A percentile compares a stretch with the other conserved stretches of the same genome.
phyloP scores from a whole-genome alignment of 257 asterid genomes.

The Solanum dulcamara region DNA sequence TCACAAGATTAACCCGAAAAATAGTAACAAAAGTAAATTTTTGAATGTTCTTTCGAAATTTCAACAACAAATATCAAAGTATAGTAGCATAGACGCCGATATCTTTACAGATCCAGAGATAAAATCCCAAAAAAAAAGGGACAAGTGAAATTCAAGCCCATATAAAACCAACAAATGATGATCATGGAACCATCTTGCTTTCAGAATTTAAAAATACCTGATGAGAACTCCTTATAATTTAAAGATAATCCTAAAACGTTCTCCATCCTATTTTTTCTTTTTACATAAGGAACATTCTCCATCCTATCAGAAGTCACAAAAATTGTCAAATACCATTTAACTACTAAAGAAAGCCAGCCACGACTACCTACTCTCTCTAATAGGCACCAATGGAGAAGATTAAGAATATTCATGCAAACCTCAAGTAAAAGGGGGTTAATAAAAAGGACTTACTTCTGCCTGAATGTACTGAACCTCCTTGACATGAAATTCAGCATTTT shows the following conservation, averaged over 20 bases:
- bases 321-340: not conserved
- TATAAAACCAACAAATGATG: not conserved
- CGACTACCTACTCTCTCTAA: not conserved
- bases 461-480: slow-evolving; percentile 98
- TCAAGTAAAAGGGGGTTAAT: not conserved
- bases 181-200: not conserved
- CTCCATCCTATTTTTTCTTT: not conserved
- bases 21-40: not conserved
- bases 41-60: not conserved
- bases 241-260: not conserved
- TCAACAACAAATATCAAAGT: not conserved
- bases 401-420: not conserved
- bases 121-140: not conserved
- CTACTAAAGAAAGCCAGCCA: not conserved
- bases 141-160: not conserved
- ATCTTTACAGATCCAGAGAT: not conserved
- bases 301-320: not conserved
- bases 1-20: not conserved
- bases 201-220: not conserved
- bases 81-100: not conserved
- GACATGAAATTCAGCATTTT: slow-evolving; percentile 84
- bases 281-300: not conserved
- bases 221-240: not conserved
- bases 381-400: not conserved
- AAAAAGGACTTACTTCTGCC: slow-evolving; percentile 62